Evolutionary conservation across 306 rosid genomes (phyloP).

Genomic region (Boehmeria nivea): DNA sequence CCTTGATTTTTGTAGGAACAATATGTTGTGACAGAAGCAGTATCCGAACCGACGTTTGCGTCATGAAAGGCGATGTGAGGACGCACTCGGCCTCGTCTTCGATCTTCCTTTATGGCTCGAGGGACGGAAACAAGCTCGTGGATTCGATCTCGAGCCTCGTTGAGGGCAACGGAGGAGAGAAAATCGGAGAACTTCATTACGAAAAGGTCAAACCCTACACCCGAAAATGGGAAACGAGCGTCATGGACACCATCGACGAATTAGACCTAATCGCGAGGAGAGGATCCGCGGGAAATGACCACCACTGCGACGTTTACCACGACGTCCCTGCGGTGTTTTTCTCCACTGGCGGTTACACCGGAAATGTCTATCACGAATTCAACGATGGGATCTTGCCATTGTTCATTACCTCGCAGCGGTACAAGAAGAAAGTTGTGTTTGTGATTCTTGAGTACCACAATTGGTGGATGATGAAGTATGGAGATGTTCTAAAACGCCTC

Average conservation of each 20-base stretch:
- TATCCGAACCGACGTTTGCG: slow-evolving; percentile 72
- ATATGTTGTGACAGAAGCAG: slow-evolving; percentile 82
- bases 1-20: slow-evolving; percentile 41
- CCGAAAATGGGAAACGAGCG: slow-evolving; percentile 83
- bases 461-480: slow-evolving; percentile 89
- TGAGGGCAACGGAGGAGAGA: slow-evolving; percentile 18
- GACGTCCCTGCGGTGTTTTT: slow-evolving; percentile 87
- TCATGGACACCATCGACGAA: slow-evolving; percentile 72
- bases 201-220: slow-evolving; percentile 81
- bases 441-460: slow-evolving; percentile 77
- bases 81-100: slow-evolving; percentile 62
- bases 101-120: slow-evolving; percentile 53
- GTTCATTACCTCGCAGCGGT: slow-evolving; percentile 72
- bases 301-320: slow-evolving; percentile 58
- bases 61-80: slow-evolving; percentile 87
- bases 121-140: slow-evolving; percentile 11
- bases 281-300: slow-evolving; percentile 19
- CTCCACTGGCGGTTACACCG: slow-evolving; percentile 96
- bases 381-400: slow-evolving; percentile 90
- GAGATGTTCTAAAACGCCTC: slow-evolving; percentile 65
- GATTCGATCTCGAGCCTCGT: slow-evolving; percentile 10
- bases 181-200: slow-evolving; percentile 32
- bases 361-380: slow-evolving; percentile 92
- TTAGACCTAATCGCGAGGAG: slow-evolving; percentile 51
- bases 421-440: slow-evolving; percentile 76